phyloP scores from a whole-genome alignment of 768 basidiomycete species.

The Phylloporus rhodoxanthus region DNA sequence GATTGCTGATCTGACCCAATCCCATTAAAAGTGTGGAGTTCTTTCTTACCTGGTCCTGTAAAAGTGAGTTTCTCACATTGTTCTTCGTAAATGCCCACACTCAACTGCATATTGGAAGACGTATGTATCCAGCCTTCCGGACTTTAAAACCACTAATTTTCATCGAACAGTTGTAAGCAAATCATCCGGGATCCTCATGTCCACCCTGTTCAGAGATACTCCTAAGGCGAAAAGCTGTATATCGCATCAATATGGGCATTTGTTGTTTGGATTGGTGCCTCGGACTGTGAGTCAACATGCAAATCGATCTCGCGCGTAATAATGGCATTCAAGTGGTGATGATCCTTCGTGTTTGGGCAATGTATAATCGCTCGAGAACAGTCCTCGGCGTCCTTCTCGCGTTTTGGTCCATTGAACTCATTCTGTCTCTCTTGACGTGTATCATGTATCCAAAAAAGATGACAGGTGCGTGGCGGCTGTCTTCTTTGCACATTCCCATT shows the following conservation, averaged over 20 bases:
- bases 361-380: constrained; percentile 5
- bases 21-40: constrained; percentile 2
- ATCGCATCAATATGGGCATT: background rate
- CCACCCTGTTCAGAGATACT: background rate
- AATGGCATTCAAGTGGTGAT: constrained; percentile 2
- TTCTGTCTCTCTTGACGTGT: background rate
- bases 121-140: background rate
- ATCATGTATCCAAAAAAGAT: background rate
- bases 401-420: background rate
- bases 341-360: constrained; percentile 9
- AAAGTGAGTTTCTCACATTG: background rate
- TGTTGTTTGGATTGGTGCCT: background rate
- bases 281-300: constrained; percentile 1
- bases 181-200: background rate
- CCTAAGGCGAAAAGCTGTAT: background rate
- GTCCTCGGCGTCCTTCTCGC: constrained; percentile 2
- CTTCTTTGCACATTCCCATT: background rate
- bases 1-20: background rate
- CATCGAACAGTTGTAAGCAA: constrained; percentile 3
- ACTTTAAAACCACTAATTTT: background rate
- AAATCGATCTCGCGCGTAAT: background rate
- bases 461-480: background rate
- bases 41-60: background rate
- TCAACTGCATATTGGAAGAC: background rate
- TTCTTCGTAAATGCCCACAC: background rate